Conservation (phyloP, 1,139 yeast species). For the Keqinozyma sinolaborantium region DNA sequence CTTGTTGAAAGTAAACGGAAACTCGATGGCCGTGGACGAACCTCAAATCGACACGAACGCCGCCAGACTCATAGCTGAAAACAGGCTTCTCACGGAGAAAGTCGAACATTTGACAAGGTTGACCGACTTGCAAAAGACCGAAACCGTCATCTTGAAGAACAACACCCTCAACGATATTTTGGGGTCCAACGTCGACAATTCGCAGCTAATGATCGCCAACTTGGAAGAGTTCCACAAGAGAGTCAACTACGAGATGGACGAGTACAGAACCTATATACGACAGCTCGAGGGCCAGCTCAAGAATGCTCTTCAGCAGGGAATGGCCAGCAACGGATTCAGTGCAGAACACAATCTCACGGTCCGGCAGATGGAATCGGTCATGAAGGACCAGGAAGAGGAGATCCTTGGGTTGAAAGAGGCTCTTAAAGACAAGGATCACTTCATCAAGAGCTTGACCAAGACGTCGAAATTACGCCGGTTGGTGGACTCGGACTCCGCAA, state of each 20-base stretch:
- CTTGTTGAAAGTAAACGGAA: conserved; percentile 16
- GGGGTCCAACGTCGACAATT: conserved; percentile 28
- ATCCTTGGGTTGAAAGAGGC: conserved; percentile 60
- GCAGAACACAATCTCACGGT: conserved; percentile 9
- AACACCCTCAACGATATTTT: conserved; percentile 52
- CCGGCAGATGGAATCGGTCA: conserved; percentile 11
- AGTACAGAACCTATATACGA: conserved; percentile 57
- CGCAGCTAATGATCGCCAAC: conserved; percentile 40
- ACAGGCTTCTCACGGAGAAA: conserved; percentile 56
- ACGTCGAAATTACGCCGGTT: conserved; percentile 51
- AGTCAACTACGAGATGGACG: conserved; percentile 52
- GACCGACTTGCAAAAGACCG: conserved; percentile 56
- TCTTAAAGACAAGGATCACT: conserved; percentile 67
- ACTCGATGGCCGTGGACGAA: conserved; percentile 1
- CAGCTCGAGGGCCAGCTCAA: conserved; percentile 61
- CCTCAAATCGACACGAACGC: conserved; percentile 14
- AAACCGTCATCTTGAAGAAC: conserved; percentile 50
- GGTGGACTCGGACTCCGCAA: conserved; percentile 32
- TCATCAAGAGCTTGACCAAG: conserved; percentile 69
- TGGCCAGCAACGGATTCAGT: conserved; percentile 3
- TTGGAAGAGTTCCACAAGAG: conserved; percentile 46
- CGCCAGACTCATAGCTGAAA: conserved; percentile 57
- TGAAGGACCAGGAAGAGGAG: conserved; percentile 69
- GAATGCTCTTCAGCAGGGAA: conserved; percentile 16
- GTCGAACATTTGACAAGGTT: conserved; percentile 67